Evolutionary conservation across 2,329 filamentous ascomycete genomes (phyloP).

Genomic region (Colletotrichum karsti): DNA sequence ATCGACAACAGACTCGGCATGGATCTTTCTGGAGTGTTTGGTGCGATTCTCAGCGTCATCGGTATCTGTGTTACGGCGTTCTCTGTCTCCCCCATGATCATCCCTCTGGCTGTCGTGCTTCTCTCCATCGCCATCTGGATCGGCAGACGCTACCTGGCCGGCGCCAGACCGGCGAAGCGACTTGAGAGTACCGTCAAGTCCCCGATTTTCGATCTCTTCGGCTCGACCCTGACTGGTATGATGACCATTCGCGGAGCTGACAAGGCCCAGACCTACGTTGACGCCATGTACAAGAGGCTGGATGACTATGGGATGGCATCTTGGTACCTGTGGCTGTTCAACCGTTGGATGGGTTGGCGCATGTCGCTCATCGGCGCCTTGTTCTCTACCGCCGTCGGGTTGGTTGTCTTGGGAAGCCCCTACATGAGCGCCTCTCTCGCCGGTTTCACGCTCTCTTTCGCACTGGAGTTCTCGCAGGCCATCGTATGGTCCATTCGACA

Average conservation of each 20-base stretch:
- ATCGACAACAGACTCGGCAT: slow-evolving; percentile 74
- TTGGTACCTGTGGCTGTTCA: slow-evolving; percentile 76
- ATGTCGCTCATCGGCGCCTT: slow-evolving; percentile 75
- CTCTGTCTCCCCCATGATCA: slow-evolving; percentile 73
- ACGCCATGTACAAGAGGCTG: slow-evolving; percentile 74
- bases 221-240: slow-evolving; percentile 75
- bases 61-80: slow-evolving; percentile 74
- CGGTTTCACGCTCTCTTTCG: slow-evolving; percentile 79
- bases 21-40: slow-evolving; percentile 68
- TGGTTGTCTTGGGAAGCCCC: slow-evolving; percentile 68
- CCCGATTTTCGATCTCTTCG: slow-evolving; percentile 83
- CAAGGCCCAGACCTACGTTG: slow-evolving; percentile 72
- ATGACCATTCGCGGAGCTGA: slow-evolving; percentile 80
- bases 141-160: slow-evolving; percentile 71
- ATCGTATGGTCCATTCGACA: slow-evolving; percentile 74
- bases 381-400: slow-evolving; percentile 73
- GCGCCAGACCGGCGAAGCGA: slow-evolving; percentile 78
- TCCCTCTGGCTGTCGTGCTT: slow-evolving; percentile 68
- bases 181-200: slow-evolving; percentile 81
- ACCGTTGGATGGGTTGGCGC: slow-evolving; percentile 80
- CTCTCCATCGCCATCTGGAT: slow-evolving; percentile 66
- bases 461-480: slow-evolving; percentile 71
- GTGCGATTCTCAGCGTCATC: slow-evolving; percentile 68
- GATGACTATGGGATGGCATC: slow-evolving; percentile 73
- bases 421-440: slow-evolving; percentile 75